Conservation (phyloP, 345 rosid species). For the Lumnitzera littorea region DNA sequence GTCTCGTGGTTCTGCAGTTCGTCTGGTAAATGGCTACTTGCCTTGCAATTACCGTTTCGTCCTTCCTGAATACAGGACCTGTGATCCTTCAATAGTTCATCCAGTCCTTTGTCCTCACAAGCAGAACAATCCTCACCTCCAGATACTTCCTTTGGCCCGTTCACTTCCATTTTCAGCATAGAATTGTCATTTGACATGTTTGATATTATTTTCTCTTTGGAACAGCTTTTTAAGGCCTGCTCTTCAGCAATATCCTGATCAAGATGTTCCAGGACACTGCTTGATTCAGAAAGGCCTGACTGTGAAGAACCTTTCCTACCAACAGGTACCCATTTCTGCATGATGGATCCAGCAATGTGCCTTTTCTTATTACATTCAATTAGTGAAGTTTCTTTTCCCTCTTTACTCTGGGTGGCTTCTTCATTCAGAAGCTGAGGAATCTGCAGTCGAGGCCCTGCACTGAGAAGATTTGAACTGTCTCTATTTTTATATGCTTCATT, state of each 20-base stretch:
- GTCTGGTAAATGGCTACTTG: neutral
- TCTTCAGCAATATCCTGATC: constrained; percentile 14
- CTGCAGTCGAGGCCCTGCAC: constrained; percentile 12
- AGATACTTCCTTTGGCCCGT: constrained; percentile 4
- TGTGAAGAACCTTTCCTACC: constrained; percentile 20
- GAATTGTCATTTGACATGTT: constrained; percentile 14
- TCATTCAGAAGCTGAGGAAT: constrained; percentile 30
- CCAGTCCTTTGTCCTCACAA: constrained; percentile 9
- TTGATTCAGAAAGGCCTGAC: constrained; percentile 8
- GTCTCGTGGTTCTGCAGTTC: neutral
- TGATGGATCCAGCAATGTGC: constrained; percentile 23
- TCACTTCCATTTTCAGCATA: constrained; percentile 7
- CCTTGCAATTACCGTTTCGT: constrained; percentile 10
- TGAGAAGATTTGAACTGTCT: constrained; percentile 10
- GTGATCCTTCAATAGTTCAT: constrained; percentile 2
- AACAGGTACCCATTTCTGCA: constrained; percentile 47
- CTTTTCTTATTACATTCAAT: constrained; percentile 28
- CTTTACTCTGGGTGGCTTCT: constrained; percentile 11
- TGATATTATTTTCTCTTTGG: constrained; percentile 13
- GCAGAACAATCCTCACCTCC: constrained; percentile 9
- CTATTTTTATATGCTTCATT: constrained; percentile 12
- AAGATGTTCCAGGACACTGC: constrained; percentile 7
- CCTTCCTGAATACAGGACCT: constrained; percentile 9
- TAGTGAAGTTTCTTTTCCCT: constrained; percentile 17
- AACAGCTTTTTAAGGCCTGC: constrained; percentile 15